Base-by-base conservation (phyloP, 1,284 basidiomycete genomes). In the Ustilago cynodontis region DNA sequence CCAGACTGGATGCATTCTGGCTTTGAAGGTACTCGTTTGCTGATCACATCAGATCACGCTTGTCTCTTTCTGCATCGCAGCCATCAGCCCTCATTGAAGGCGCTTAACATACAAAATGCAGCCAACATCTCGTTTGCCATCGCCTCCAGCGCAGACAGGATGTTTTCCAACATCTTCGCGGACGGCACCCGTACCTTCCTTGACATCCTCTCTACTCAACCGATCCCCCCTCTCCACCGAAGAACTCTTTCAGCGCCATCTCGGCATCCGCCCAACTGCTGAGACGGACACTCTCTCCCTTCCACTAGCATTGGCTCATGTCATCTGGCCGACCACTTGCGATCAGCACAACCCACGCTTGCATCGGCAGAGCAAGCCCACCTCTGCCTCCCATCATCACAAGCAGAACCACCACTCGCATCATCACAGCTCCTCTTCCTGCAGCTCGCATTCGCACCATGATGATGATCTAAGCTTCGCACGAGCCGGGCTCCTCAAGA, bases 111-210 rank as follows among this genome's bases (percentile, higher is more conserved):
- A 22, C 7, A 26, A 49, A 24, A 26, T 28, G 47, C 47, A 16
- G 14, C 47, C 58, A 0, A 9, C 16, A 26, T 18, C 64, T 26
- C 22, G 33, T 16, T 18, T 55, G 24, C 39, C 28, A 24, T 45
- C 50, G 2, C 18, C n/a, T 16, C 39, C 28, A 14, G 22, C 16
- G n/a, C 53, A 35, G n/a, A 37, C 50, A 1, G 31, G 51, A 7
- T 69, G 67, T 57, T 69, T 63, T 26, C 67, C 67, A 11, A 64
- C 67, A 16, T 43, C 67, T 8, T 69, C 67, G 20, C 61, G 57
- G 22, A 33, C 39, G 16, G 13, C 59, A n/a, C 9, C 33, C n/a
- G 16, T 22, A 2, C n/a, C 10, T 5, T 52, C 24, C 13, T 7
- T 49, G 47, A 5, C 24, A 24, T 49, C 31, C 13, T 3, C 61